phyloP scores from a whole-genome alignment of 768 basidiomycete genomes.

The Russula compacta region DNA sequence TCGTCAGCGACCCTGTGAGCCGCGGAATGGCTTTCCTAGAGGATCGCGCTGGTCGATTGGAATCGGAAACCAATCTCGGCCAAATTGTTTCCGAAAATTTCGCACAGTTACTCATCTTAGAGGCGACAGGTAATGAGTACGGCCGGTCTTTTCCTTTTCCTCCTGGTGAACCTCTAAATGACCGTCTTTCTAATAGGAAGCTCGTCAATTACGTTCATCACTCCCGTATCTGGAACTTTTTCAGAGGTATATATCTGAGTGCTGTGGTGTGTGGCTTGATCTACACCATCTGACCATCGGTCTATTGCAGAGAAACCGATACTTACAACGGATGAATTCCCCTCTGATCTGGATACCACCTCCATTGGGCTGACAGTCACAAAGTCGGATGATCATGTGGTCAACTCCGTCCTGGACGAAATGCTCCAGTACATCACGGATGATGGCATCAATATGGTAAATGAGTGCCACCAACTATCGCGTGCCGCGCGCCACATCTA shows the following conservation, averaged over 20 bases:
- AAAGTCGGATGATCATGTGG: conserved; percentile 26
- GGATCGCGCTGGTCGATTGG: conserved; percentile 31
- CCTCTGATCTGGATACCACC: conserved; percentile 51
- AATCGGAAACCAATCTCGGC: conserved; percentile 38
- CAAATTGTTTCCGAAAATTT: conserved; percentile 43
- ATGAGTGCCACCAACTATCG: neutral
- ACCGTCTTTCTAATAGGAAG: conserved; percentile 24
- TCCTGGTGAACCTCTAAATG: neutral
- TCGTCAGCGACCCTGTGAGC: conserved; percentile 37
- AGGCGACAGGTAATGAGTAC: conserved; percentile 39
- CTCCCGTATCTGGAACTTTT: conserved; percentile 45
- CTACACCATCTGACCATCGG: neutral
- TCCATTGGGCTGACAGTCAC: conserved; percentile 43
- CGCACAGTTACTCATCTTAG: conserved; percentile 49
- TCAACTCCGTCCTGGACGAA: conserved; percentile 43
- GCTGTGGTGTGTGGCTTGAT: conserved; percentile 27
- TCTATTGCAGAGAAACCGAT: conserved; percentile 28
- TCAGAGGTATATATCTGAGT: conserved; percentile 31
- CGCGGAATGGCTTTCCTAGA: conserved; percentile 37
- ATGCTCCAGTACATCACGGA: conserved; percentile 42
- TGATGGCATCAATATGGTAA: conserved; percentile 38
- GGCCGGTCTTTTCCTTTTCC: neutral
- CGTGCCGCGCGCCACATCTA: neutral
- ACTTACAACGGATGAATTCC: conserved; percentile 41
- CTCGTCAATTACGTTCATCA: conserved; percentile 35